Evolutionary conservation across 75 land plant species (phyloP).

Genomic region (Ceratopteris richardii): DNA sequence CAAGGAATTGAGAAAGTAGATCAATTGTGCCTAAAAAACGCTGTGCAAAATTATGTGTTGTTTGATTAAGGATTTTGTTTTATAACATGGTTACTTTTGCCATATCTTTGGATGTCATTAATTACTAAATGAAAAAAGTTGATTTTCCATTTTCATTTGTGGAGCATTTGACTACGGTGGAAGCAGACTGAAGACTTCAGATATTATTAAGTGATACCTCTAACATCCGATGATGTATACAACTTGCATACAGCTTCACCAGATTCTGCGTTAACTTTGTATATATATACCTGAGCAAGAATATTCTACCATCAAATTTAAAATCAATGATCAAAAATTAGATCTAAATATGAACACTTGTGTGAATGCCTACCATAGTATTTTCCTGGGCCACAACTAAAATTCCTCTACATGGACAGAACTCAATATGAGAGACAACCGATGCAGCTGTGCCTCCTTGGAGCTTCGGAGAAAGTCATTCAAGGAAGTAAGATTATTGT

Average conservation of each 20-base stretch:
- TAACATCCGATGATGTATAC: conserved; percentile 24
- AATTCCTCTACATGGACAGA: conserved; percentile 38
- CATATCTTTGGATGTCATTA: too few species aligned
- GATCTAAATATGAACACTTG: background rate
- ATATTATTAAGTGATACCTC: conserved; percentile 28
- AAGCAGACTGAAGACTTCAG: background rate
- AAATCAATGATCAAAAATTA: too few species aligned
- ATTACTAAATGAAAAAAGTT: too few species aligned
- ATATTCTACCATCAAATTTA: too few species aligned
- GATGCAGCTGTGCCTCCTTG: conserved; percentile 16
- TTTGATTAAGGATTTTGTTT: too few species aligned
- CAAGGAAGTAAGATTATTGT: background rate
- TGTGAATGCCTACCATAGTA: conserved; percentile 53
- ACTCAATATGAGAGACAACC: conserved; percentile 55
- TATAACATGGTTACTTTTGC: too few species aligned
- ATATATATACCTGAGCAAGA: conserved; percentile 43
- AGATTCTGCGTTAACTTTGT: conserved; percentile 36
- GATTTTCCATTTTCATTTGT: too few species aligned
- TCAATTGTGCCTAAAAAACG: too few species aligned
- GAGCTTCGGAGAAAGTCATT: too few species aligned
- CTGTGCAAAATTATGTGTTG: too few species aligned
- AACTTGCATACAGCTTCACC: conserved; percentile 34
- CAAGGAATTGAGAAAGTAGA: too few species aligned
- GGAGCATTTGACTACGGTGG: too few species aligned
- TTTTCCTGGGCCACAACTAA: conserved; percentile 55